Evolutionary conservation across 441 rosid species (phyloP), one percentile per base, ranked within the genome.

Genomic region (Gossypium trilobum): DNA sequence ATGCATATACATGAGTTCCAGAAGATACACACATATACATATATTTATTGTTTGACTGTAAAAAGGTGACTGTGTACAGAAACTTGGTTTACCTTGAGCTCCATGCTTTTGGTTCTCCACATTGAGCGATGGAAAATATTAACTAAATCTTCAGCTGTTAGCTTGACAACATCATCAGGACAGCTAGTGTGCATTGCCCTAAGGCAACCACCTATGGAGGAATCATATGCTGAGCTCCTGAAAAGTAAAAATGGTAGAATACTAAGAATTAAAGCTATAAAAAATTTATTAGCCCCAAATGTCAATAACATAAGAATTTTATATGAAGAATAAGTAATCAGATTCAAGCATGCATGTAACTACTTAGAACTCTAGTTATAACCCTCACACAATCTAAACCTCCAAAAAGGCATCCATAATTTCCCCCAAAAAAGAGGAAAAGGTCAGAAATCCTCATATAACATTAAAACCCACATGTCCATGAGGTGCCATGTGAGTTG

Each of bases 141-240:
- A 72, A 93, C 86, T 39, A 93, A 73, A 82, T 82, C 83, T 63
- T 85, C 86, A 75, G 99, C 97, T 71, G 99, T 91, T 75, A 77
- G 76, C 84, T 84, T 78, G 78, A 95, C 89, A 77, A 85, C 82
- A 54, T 78, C 85, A 84, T 91, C 98, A 74, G 95, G 79, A 80
- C 97, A 93, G 77, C 82, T 73, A 73, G 91, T 77, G 75, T 87
- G 85, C 76, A 93, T 61, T 72, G 82, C 77, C 73, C 60, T 71
- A 54, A 95, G 96, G 87, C 97, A 93, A 79, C 82, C 84, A 71
- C 95, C 99, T 44, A 95, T 77, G 74, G 90, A 85, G 74, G 96
- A 87, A 86, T 95, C 99, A 84, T 93, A 95, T 19, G 51, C 81
- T 54, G 62, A 58, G 75, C 82, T 88, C 83, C 99, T 95, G 93